Evolutionary conservation across 305 asterid genomes (phyloP).

Genomic region (Striga hermonthica): DNA sequence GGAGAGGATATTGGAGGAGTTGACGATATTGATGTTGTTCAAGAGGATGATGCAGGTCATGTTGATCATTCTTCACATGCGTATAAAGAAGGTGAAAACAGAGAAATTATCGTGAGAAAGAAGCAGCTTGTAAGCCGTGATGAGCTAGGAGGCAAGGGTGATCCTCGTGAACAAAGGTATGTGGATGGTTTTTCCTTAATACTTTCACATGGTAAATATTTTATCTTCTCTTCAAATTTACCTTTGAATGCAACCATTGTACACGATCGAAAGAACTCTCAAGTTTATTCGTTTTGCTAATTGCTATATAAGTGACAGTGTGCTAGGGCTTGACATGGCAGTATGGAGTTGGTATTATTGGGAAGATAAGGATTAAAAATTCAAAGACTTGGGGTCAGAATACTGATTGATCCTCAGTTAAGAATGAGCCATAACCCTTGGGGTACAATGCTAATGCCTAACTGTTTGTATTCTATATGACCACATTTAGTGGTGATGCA

Average conservation of each 20-base stretch:
- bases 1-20: constrained; percentile 1
- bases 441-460: neutral
- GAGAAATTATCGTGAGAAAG: constrained; percentile 46
- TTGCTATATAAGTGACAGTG: neutral
- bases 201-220: neutral
- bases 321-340: neutral
- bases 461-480: neutral
- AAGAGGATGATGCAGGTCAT: constrained; percentile 45
- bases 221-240: constrained; percentile 25
- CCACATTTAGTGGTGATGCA: neutral
- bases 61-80: constrained; percentile 41
- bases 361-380: no score
- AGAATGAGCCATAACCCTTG: neutral
- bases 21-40: constrained; percentile 49
- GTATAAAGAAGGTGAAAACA: constrained; percentile 43
- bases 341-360: neutral
- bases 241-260: constrained; percentile 7
- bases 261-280: neutral
- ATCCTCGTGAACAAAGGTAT: constrained; percentile 55
- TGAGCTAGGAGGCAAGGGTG: constrained; percentile 44
- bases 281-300: neutral
- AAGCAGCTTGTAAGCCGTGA: constrained; percentile 34
- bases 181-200: constrained; percentile 20
- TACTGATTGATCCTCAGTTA: neutral
- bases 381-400: no score